Base-by-base conservation (phyloP, 2,329 filamentous ascomycete species). In the Fusarium mexicanum region DNA sequence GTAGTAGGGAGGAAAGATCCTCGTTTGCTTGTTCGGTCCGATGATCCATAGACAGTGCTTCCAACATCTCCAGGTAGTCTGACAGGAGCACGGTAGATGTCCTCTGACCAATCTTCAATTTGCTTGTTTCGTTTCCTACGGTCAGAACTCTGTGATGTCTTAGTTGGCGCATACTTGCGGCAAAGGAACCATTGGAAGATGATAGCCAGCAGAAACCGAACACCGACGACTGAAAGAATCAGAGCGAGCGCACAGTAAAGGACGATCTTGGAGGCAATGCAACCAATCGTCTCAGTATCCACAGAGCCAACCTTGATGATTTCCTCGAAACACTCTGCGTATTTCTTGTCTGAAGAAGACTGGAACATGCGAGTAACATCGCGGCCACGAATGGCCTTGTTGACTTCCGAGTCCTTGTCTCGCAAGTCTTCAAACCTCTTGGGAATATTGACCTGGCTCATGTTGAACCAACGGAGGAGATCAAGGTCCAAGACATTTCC, bases 101-200 rank as follows among this genome's bases (percentile, higher is more conserved):
- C 96, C 74, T 98, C 94, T 20, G 92, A 93, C 96, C 96, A 99
- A 78, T 98, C 96, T 82, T 99, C 96, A 74, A 99, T 99, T 84
- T 98, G 95, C 77, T 93, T 91, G 76, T 95, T 93, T 67, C 96
- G 91, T 84, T 95, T 93, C 81, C 96, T 95, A 74, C 92, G 90
- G 81, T 96, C 91, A 10, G 92, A 91, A 22, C 91, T 91, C 82
- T 97, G 92, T 6, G 94, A 96, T 2, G 96, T 97, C 83, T 94
- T 98, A 54, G 89, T 85, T 2, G 96, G 94, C 8, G 92, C 95
- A 80, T 96, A 98, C 73, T 92, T 92, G 76, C 92, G 92, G 81
- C 93, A 93, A 75, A 98, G 87, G 84, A 99, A 98, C 97, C 97
- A 99, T 80, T 98, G 94, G 86, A 99, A 99, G 67, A 96, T 83